These are phyloP conservation scores for Darksidea phi DNA, from an alignment of 495 filamentous ascomycete genomes.

Conservation along the genomic window DNA sequence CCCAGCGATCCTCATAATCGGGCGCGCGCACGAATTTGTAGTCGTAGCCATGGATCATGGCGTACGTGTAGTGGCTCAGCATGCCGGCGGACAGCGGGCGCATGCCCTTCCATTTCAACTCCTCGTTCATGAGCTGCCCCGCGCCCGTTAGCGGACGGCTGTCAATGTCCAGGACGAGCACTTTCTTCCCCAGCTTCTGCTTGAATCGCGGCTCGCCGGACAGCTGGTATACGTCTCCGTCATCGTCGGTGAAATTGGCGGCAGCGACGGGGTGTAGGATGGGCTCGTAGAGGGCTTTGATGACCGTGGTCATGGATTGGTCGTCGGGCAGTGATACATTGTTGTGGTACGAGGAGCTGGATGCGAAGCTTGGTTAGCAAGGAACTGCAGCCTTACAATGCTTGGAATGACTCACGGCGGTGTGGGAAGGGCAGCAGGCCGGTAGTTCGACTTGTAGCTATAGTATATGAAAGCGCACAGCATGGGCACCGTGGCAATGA, in stretches of 20 bases:
- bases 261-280: constrained; percentile 32
- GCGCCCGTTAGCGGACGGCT: constrained; percentile 26
- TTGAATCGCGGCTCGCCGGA: constrained; percentile 28
- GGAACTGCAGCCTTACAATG: background rate
- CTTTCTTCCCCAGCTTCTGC: constrained; percentile 34
- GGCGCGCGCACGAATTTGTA: constrained; percentile 51
- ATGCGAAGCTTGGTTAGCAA: background rate
- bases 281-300: constrained; percentile 29
- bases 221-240: constrained; percentile 26
- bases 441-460: constrained; percentile 16
- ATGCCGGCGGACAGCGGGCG: constrained; percentile 34
- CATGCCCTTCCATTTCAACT: constrained; percentile 33
- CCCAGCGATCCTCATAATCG: constrained; percentile 39
- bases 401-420: constrained; percentile 13
- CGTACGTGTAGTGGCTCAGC: constrained; percentile 40
- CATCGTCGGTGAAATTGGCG: constrained; percentile 33
- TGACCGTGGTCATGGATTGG: constrained; percentile 28
- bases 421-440: background rate
- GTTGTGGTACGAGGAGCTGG: constrained; percentile 10
- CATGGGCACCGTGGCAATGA: constrained; percentile 28
- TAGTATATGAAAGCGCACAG: constrained; percentile 30
- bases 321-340: constrained; percentile 17
- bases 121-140: constrained; percentile 32
- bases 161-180: constrained; percentile 36
- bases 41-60: constrained; percentile 55